phyloP scores from a whole-genome alignment of 495 filamentous ascomycete species.

The Aspergillus cavernicola region DNA sequence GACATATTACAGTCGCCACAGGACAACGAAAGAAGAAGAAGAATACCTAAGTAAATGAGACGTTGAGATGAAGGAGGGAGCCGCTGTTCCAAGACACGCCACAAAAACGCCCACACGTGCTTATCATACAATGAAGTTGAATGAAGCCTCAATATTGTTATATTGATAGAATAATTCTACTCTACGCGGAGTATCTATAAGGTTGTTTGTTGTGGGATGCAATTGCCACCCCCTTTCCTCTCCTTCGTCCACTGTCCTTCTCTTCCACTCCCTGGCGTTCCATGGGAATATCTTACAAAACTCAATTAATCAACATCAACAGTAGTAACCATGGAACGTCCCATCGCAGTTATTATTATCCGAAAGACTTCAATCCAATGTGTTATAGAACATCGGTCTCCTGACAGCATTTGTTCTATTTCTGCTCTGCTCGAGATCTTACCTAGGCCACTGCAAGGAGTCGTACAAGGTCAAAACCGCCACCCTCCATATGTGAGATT shows the following conservation, averaged over 20 bases:
- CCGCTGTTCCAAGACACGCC: conserved; percentile 7
- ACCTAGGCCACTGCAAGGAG: conserved; percentile 2
- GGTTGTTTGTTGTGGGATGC: neutral
- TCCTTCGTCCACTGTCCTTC: conserved; percentile 21
- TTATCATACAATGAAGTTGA: no score
- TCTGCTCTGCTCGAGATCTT: neutral
- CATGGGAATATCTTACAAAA: conserved; percentile 11
- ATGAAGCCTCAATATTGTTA: no score
- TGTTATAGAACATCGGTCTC: no score
- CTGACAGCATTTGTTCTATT: neutral
- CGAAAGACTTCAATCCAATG: neutral
- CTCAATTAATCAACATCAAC: neutral
- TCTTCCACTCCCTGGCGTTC: conserved; percentile 17
- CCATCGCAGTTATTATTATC: neutral
- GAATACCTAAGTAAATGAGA: neutral
- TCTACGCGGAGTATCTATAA: neutral
- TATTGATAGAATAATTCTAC: no score
- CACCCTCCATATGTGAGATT: conserved; percentile 37
- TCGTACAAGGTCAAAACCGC: conserved; percentile 40
- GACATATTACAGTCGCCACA: neutral
- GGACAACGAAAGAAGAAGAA: no score
- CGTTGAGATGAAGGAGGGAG: conserved; percentile 3
- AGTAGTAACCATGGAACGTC: conserved; percentile 7
- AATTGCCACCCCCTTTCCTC: conserved; percentile 21
- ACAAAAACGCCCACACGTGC: neutral